A percentile compares a stretch with the other conserved stretches of the same genome.
phyloP scores from a whole-genome alignment of 225 moss, liverwort and hornwort species.

The Neckera pumila region DNA sequence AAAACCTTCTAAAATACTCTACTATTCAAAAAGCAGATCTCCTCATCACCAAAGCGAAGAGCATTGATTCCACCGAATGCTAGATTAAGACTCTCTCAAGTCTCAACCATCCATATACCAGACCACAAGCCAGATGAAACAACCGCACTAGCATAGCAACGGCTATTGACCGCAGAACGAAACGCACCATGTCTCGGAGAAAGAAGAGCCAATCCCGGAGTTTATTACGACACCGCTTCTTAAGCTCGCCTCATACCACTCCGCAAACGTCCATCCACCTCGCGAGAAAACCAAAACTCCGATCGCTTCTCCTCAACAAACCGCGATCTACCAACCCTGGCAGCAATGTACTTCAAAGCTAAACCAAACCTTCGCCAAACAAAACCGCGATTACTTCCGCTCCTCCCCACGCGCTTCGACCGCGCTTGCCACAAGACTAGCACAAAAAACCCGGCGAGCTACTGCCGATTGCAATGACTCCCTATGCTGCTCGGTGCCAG shows the following conservation, averaged over 20 bases:
- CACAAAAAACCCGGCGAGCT: background rate
- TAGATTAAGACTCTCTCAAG: background rate
- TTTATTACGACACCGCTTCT: background rate
- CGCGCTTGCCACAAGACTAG: background rate
- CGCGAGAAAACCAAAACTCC: background rate
- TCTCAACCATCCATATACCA: background rate
- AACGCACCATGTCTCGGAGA: slow-evolving; percentile 12
- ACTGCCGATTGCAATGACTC: background rate
- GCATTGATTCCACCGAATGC: background rate
- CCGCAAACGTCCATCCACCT: background rate
- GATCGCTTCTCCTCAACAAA: background rate
- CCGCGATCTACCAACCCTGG: background rate
- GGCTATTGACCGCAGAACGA: background rate
- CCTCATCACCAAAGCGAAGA: background rate
- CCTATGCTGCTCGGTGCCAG: background rate
- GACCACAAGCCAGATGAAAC: background rate
- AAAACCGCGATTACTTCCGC: too few species aligned
- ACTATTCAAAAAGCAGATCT: background rate
- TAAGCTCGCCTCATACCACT: background rate
- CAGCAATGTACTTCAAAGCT: background rate
- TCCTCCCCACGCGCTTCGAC: background rate
- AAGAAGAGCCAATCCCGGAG: background rate
- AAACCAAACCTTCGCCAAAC: background rate
- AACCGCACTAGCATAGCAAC: background rate
- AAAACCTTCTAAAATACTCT: background rate